Conservation (phyloP, 345 rosid genomes). For the Limnanthes douglasii region DNA sequence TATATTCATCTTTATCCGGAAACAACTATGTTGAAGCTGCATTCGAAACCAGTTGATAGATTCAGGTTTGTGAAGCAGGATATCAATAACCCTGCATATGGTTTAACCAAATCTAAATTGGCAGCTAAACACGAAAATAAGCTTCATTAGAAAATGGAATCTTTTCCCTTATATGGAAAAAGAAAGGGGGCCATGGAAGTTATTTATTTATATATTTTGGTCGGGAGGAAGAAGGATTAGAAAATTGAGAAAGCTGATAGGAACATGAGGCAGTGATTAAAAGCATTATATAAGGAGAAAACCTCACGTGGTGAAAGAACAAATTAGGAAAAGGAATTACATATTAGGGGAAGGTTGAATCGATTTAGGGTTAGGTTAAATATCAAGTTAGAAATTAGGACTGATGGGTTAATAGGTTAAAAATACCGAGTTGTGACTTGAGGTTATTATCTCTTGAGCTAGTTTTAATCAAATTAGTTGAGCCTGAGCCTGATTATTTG, state of each 20-base stretch:
- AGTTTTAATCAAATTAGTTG: too few species aligned
- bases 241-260: constrained; percentile 98
- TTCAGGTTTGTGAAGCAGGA: constrained; percentile 74
- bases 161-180: constrained; percentile 7
- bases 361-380: too few species aligned
- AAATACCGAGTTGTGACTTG: too few species aligned
- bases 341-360: too few species aligned
- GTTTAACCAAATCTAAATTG: constrained; percentile 32
- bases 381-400: too few species aligned
- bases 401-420: too few species aligned
- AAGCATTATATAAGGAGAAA: constrained; percentile 75
- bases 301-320: constrained; percentile 80
- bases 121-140: constrained; percentile 35
- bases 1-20: too few species aligned
- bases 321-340: constrained; percentile 79
- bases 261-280: constrained; percentile 95
- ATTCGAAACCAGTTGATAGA: constrained; percentile 47
- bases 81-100: constrained; percentile 28
- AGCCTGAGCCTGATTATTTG: too few species aligned
- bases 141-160: constrained; percentile 1
- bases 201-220: constrained; percentile 8
- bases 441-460: too few species aligned
- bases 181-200: constrained; percentile 5
- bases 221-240: constrained; percentile 80
- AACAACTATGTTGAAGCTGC: too few species aligned